Conservation (phyloP, 1,284 basidiomycete genomes). For the Leccinum angustisporum region DNA sequence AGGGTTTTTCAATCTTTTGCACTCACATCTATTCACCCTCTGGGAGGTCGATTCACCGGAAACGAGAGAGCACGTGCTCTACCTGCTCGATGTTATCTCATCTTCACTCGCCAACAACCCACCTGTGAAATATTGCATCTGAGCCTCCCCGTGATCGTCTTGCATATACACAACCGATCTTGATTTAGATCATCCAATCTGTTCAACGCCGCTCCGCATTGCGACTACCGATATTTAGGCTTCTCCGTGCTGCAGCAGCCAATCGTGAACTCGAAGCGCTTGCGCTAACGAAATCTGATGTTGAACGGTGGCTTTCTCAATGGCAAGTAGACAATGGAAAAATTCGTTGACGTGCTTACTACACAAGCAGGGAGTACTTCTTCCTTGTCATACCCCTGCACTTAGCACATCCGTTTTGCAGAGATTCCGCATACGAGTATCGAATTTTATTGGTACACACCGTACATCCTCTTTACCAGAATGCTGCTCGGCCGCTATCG, state of each 20-base stretch:
- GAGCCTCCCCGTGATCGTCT: constrained; percentile 24
- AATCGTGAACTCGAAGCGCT: constrained; percentile 63
- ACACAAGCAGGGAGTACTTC: constrained; percentile 31
- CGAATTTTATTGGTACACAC: constrained; percentile 60
- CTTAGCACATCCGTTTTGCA: constrained; percentile 27
- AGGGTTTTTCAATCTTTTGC: constrained; percentile 84
- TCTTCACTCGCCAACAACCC: constrained; percentile 52
- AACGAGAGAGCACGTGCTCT: constrained; percentile 47
- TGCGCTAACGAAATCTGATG: neutral
- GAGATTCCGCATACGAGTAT: constrained; percentile 63
- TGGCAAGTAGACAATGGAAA: constrained; percentile 81
- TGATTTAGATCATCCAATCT: constrained; percentile 60
- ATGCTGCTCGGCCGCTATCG: constrained; percentile 31
- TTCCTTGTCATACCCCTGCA: neutral
- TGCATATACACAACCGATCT: constrained; percentile 6
- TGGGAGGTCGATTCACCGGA: constrained; percentile 56
- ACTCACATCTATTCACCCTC: constrained; percentile 58
- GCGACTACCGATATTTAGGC: constrained; percentile 65
- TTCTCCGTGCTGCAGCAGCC: constrained; percentile 63
- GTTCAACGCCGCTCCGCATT: constrained; percentile 79
- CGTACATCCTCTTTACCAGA: constrained; percentile 51
- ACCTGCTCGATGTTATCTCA: constrained; percentile 57
- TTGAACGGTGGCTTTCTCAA: constrained; percentile 36
- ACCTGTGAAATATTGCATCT: constrained; percentile 72
- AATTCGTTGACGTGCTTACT: constrained; percentile 55